Percentiles rank a stretch among this genome's conserved stretches.
These are phyloP conservation scores for Myriosclerotinia duriaeana DNA, from an alignment of 2,329 filamentous ascomycete genomes.

Conservation along the genomic window DNA sequence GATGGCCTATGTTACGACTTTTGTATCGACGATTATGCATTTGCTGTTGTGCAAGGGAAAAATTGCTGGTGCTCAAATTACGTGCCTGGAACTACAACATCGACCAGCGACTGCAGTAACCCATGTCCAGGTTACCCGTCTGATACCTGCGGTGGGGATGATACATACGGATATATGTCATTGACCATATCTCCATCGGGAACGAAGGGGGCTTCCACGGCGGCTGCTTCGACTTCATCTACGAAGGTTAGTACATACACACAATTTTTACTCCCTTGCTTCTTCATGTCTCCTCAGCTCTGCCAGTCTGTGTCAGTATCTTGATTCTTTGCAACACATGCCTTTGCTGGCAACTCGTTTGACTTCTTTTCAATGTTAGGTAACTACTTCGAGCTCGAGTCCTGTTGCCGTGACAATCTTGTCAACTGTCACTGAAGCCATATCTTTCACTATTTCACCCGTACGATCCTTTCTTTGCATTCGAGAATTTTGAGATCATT, in stretches of 20 bases:
- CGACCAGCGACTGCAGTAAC: constrained; percentile 50
- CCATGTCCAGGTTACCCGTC: constrained; percentile 66
- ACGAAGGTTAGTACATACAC: constrained; percentile 33
- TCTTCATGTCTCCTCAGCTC: constrained; percentile 16
- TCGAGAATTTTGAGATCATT: not conserved
- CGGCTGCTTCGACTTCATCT: constrained; percentile 28
- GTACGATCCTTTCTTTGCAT: constrained; percentile 42
- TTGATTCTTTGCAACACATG: constrained; percentile 20
- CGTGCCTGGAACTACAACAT: constrained; percentile 51
- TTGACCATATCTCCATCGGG: constrained; percentile 56
- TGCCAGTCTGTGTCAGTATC: constrained; percentile 14
- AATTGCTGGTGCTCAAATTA: constrained; percentile 76
- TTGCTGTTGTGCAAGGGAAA: constrained; percentile 64
- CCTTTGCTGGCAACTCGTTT: constrained; percentile 39
- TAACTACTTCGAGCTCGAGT: constrained; percentile 33
- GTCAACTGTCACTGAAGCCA: constrained; percentile 19
- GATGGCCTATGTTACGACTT: constrained; percentile 65
- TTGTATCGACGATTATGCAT: constrained; percentile 60
- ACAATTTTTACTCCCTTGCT: not conserved
- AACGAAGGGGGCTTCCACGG: constrained; percentile 44
- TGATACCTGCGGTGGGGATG: constrained; percentile 64
- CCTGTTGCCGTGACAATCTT: constrained; percentile 16
- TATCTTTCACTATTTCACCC: constrained; percentile 27
- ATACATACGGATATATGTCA: constrained; percentile 65
- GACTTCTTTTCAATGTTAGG: constrained; percentile 38